These are phyloP conservation scores for Juglanconis oblonga DNA, from an alignment of 2,329 filamentous ascomycete species.

Conservation along the genomic window DNA sequence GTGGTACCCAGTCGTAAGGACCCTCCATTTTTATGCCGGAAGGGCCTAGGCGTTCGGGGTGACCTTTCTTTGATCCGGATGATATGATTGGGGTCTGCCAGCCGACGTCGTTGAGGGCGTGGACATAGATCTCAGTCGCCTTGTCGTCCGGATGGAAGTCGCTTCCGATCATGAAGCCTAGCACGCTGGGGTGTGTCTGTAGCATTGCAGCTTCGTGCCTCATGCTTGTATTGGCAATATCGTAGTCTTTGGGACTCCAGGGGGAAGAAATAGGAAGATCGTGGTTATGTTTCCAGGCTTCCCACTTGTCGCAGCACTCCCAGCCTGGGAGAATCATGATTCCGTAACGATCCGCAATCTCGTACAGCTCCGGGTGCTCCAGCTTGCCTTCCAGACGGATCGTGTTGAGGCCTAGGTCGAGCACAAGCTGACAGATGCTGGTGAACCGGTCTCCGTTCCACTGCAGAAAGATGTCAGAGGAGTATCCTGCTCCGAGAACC, in stretches of 20 bases:
- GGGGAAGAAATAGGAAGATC: conserved; percentile 34
- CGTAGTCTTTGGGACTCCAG: conserved; percentile 55
- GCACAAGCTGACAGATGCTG: conserved; percentile 48
- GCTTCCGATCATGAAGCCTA: conserved; percentile 58
- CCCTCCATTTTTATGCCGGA: conserved; percentile 66
- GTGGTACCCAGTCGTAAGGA: conserved; percentile 65
- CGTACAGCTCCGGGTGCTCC: conserved; percentile 60
- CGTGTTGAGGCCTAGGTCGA: conserved; percentile 62
- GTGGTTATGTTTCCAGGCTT: conserved; percentile 59
- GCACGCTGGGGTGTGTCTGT: conserved; percentile 57
- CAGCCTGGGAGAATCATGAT: conserved; percentile 62
- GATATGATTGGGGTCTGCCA: conserved; percentile 58
- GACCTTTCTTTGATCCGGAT: conserved; percentile 55
- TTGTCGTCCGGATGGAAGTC: conserved; percentile 62
- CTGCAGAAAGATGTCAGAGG: conserved; percentile 59
- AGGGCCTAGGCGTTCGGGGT: conserved; percentile 47
- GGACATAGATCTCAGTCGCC: conserved; percentile 51
- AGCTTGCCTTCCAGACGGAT: conserved; percentile 63
- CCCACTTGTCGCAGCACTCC: conserved; percentile 69
- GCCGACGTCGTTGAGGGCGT: conserved; percentile 44
- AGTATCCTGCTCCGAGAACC: conserved; percentile 59
- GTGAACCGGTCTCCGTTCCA: conserved; percentile 48
- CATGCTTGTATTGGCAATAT: conserved; percentile 52
- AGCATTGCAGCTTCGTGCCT: conserved; percentile 58
- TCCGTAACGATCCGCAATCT: conserved; percentile 56